phyloP scores from a whole-genome alignment of 1,139 yeast species.

The Candida frijolesensis region DNA sequence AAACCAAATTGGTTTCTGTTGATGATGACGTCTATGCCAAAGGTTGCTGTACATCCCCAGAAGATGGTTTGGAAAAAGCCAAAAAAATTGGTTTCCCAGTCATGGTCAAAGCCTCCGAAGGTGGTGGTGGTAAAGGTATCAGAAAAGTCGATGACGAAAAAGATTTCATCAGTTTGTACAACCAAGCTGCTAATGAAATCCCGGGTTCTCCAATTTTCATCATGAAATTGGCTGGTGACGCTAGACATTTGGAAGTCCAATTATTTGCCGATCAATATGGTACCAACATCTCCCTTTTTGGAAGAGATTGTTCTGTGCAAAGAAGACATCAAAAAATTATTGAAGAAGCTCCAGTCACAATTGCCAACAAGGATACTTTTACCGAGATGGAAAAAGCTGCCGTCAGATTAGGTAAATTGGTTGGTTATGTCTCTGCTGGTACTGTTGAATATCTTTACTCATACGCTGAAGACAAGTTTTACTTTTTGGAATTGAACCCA shows the following conservation, averaged over 20 bases:
- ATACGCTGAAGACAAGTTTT: conserved; percentile 90
- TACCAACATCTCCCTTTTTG: conserved; percentile 88
- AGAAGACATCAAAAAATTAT: conserved; percentile 96
- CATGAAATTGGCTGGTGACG: conserved; percentile 93
- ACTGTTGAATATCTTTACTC: conserved; percentile 97
- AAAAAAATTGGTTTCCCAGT: conserved; percentile 90
- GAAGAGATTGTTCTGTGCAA: conserved; percentile 97
- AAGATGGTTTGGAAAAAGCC: conserved; percentile 86
- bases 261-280: conserved; percentile 95
- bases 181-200: conserved; percentile 91
- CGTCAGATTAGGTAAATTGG: conserved; percentile 91
- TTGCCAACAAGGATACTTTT: conserved; percentile 87
- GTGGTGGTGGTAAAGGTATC: conserved; percentile 99
- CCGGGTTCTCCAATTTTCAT: conserved; percentile 96
- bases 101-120: conserved; percentile 96
- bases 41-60: conserved; percentile 87
- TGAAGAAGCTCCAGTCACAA: conserved; percentile 95
- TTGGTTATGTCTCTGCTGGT: conserved; percentile 98
- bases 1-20: conserved; percentile 83
- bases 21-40: conserved; percentile 76
- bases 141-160: conserved; percentile 84
- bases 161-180: conserved; percentile 68
- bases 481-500: conserved; percentile 94
- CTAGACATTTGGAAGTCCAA: conserved; percentile 95
- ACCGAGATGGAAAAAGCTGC: conserved; percentile 95